phyloP scores from a whole-genome alignment of 257 asterid genomes.

The Solanum dulcamara region DNA sequence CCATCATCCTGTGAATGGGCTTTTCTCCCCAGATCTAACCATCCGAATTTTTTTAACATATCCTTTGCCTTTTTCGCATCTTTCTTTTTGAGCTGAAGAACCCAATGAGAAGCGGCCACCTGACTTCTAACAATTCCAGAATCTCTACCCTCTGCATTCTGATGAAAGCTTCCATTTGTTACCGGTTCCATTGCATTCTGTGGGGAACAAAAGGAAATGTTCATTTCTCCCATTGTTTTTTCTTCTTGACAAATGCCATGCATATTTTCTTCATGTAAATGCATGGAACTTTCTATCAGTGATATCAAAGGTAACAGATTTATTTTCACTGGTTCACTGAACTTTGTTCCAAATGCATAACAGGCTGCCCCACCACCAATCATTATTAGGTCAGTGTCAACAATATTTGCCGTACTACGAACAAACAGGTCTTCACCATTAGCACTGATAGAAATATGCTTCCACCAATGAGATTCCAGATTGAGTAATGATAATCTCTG shows the following conservation, averaged over 20 bases:
- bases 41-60: slow-evolving; percentile 63
- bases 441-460: slow-evolving; percentile 36
- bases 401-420: slow-evolving; percentile 61
- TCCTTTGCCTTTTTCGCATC: slow-evolving; percentile 77
- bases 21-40: slow-evolving; percentile 87
- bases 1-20: slow-evolving; percentile 59
- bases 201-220: background rate
- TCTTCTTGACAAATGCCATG: slow-evolving; percentile 2
- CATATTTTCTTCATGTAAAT: slow-evolving; percentile 9
- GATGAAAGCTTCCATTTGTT: slow-evolving; percentile 15
- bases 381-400: slow-evolving; percentile 54
- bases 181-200: slow-evolving; percentile 12
- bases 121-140: slow-evolving; percentile 14
- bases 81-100: slow-evolving; percentile 51
- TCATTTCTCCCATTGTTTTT: slow-evolving; percentile 8
- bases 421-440: slow-evolving; percentile 59
- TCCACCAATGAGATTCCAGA: slow-evolving; percentile 55
- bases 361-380: slow-evolving; percentile 97
- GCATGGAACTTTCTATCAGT: slow-evolving; percentile 9
- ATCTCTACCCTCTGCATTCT: slow-evolving; percentile 21
- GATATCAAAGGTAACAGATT: slow-evolving; percentile 41
- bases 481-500: slow-evolving; percentile 49
- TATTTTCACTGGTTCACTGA: slow-evolving; percentile 68
- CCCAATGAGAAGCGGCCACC: slow-evolving; percentile 27
- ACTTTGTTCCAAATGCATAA: slow-evolving; percentile 96